Base-by-base conservation (phyloP, 352 stramenopile genomes). In the Phytophthora capsici region DNA sequence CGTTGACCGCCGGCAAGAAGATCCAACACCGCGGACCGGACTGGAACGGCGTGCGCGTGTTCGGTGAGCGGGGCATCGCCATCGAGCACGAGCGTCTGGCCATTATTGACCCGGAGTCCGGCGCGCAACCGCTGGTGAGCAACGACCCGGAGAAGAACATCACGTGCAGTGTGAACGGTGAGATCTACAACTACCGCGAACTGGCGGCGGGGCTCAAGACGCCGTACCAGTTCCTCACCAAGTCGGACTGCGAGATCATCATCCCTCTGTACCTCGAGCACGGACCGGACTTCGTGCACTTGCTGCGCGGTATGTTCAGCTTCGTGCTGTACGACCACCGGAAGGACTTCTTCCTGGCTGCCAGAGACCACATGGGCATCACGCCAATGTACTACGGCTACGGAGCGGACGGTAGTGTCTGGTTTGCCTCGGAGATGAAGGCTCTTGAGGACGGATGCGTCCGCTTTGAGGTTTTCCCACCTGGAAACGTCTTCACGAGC, bases 131-230 rank as follows among this genome's bases (percentile, higher is more conserved):
- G 45, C 78, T 98, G 7, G 77, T 93, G 54, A 95, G 81, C 68
- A 90, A 88, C 73, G 94, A 98, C 69, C 73, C 82, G 8, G 72
- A 78, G 38, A 60, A 71, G 40, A 86, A 82, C 44, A 88, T 99
- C 60, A 98, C 98, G 66, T 89, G 99, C 5, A 94, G 96, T 6
- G 97, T 97, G 36, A 99, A 99, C 78, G 97, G 98, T 46, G 98
- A 99, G 82, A 98, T 99, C 61, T 99, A 99, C 92, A 99, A 99
- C 83, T 99, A 99, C 87, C 96, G 97, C 73, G 89, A 99, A 71
- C 75, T 99, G 8, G 98, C 97, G 37, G 64, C 76, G 5, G 40
- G 71, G n/a, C 74, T 98, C 8, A 59, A 72, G 32, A 87, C 85
- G 36, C 85, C 94, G n/a, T 99, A 99, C 77, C 73, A 75, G 25